Base-by-base conservation (phyloP, 106 monocot species). In the Allium sativum region DNA sequence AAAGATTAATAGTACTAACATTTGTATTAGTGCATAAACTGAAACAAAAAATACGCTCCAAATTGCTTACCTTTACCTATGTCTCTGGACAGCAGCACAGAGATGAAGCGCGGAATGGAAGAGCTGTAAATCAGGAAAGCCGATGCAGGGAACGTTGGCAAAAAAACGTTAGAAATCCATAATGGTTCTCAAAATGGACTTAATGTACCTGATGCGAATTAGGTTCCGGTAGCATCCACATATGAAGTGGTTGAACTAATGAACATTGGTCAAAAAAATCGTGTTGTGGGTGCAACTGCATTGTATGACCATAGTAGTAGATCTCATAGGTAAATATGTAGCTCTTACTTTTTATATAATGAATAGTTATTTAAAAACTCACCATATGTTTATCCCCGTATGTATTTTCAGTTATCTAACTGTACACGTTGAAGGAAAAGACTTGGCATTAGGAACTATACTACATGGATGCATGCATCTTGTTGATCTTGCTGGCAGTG, bases 221-320 rank as follows among this genome's bases (percentile, higher is more conserved):
- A 92, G 73, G 81, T 98, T 41, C 77, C 79, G 45, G 98, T 92
- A 8, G 41, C 76, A 6, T 88, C 88, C 58, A 84, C 98, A 31
- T 78, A 56, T 61, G 90, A 92, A 48, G 98, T 98, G 44, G 80
- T 98, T 59, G 88, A 85, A 70, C 64, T 98, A 45, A 98, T 98
- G 98, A 88, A 79, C 40, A 62, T 88, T 68, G 98, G 98, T 14
- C 81, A 82, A 59, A 82, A 61, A 60, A 92, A 92, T 80, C 84
- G 98, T 55, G 84, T 72, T 45, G 88, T 98, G 12, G 75, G 98
- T 69, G 72, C 98, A 20, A 98, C 98, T 45, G 88, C 98, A 22
- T 69, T 98, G 65, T 92, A 98, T 85, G 98, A 98, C 55, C 79
- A 88, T n/a, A 98, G 98, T 48, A 98, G 98, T 59, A 87, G 98